Base-by-base conservation (phyloP, 2,329 filamentous ascomycete genomes). In the Nannizzia gypsea region DNA sequence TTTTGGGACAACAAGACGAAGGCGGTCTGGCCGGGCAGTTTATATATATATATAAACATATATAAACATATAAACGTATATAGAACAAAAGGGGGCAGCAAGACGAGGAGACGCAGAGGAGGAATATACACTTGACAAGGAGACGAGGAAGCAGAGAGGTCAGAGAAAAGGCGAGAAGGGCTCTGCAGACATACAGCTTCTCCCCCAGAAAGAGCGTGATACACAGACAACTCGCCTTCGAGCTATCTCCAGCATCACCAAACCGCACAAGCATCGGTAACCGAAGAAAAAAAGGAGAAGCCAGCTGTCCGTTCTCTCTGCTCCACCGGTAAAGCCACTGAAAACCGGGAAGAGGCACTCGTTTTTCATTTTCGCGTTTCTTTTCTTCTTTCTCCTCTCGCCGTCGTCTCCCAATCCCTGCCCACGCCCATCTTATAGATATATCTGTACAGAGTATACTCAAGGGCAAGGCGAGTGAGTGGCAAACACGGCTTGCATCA, bases 331-430 rank as follows among this genome's bases (percentile, higher is more conserved):
- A 20, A 36, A 54, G 26, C 13, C 20, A 34, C 26, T 31, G n/a
- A 34, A 54, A 54, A 54, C 20, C 26, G 44, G n/a, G 22, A 46
- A 57, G 20, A 42, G 40, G n/a, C 28, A 42, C 64, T 62, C 66
- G 66, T 42, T 64, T 65, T 56, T 50, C 8, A 48, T 56, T 56
- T 56, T 50, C 17, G 20, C 66, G 66, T 42, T 64, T 65, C 31
- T 56, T 56, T 50, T 13, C 17, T 42, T 64, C 64, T 64, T 63
- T 56, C 31, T 56, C 26, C 31, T 56, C 31, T 50, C 17, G 20
- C 44, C 20, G 20, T 22, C 44, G 15, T 42, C 3, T 42, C n/a
- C 38, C 38, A 42, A 42, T 42, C 38, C 38, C 38, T 42, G 38
- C 38, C n/a, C n/a, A 6, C n/a, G 38, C 38, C 38, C 15, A 42